Evolutionary conservation across 306 rosid genomes (phyloP), one percentile per base, ranked within the genome.

Genomic region (Cicer chorassanicum): DNA sequence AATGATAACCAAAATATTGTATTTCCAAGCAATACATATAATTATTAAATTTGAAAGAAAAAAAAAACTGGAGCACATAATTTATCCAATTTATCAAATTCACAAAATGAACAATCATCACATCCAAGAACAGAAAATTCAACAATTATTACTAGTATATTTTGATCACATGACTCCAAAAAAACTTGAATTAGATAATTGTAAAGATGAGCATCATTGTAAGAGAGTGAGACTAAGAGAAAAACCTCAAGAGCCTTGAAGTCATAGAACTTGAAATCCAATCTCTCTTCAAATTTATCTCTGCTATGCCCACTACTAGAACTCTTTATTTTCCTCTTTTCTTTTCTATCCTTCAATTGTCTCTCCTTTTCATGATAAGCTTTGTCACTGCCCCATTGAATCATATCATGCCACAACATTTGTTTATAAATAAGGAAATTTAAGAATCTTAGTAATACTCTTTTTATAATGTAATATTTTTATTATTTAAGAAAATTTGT

Each of bases 241-340:
- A 40, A 70, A 68, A 82, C 82, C 85, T 82, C 57, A 75, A 73
- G 14, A 44, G 69, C 77, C 53, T 82, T 69, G 64, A 82, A 82
- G 24, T 78, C 72, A 61, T 75, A 73, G 76, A 82, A 75, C 75
- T 82, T 82, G 80, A 82, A 82, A 50, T 78, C 77, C 41, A 82
- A 46, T 43, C 82, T 67, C 75, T 80, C 84, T 24, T 68, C 68
- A 65, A 82, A 43, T 67, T 68, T 76, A 51, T 85, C 73, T 60
- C 75, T 40, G 77, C 70, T 70, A 59, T 68, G 62, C 7, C 71
- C 29, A 40, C 48, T 40, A 0, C 55, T 40, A 0, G 16, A 76
- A 51, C 63, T 51, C 50, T 43, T 50, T 48, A 43, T 65, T 66
- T 65, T 78, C 69, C 56, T 66, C 80, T 79, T 84, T 29, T 76